Conservation (phyloP, 202 grass and related monocot species). For the Digitaria exilis region DNA sequence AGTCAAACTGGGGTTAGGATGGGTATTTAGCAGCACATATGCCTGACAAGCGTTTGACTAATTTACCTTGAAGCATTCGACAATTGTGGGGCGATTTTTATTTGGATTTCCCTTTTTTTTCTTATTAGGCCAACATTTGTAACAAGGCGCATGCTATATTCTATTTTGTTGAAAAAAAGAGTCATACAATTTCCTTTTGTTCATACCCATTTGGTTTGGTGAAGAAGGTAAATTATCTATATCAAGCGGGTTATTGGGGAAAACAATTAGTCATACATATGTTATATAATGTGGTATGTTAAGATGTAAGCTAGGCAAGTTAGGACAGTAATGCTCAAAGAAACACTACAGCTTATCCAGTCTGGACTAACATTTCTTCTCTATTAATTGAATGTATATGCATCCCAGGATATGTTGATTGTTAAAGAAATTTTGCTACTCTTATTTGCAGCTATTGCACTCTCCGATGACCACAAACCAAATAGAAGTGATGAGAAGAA, state of each 20-base stretch:
- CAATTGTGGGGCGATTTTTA: neutral
- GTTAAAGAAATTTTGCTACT: slow-evolving; percentile 26
- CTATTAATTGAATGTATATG: slow-evolving; percentile 16
- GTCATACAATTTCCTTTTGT: neutral
- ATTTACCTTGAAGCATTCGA: neutral
- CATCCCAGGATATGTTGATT: slow-evolving; percentile 29
- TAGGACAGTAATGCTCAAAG: neutral
- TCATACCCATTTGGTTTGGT: neutral
- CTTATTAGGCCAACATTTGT: neutral
- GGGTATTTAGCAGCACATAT: neutral
- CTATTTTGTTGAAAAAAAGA: neutral
- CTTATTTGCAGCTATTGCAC: slow-evolving; percentile 68
- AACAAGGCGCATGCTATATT: neutral
- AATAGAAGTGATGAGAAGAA: slow-evolving; percentile 88
- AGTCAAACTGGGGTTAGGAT: neutral
- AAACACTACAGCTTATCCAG: neutral
- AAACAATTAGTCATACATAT: neutral
- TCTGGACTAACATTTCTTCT: neutral
- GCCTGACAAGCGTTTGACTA: neutral
- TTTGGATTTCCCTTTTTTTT: neutral
- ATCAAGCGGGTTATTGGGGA: neutral
- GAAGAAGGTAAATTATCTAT: neutral
- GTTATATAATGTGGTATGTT: neutral
- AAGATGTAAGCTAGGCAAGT: neutral
- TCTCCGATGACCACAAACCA: slow-evolving; percentile 89